These are phyloP conservation scores for Talaromyces sp. DNA, from an alignment of 2,329 filamentous ascomycete genomes.

Conservation along the genomic window DNA sequence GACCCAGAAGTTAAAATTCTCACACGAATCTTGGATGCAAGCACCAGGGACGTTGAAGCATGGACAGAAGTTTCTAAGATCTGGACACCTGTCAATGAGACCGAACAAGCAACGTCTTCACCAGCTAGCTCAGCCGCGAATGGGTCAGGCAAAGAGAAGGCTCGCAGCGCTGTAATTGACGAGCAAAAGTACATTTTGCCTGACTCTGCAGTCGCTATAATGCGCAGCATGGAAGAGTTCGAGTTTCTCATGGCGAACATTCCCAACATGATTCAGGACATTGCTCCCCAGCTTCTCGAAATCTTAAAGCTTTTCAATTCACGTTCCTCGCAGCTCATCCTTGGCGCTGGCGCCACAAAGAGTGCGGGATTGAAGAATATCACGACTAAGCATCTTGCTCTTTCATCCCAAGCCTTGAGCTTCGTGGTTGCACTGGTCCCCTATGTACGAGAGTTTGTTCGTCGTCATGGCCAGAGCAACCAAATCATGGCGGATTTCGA, in stretches of 20 bases:
- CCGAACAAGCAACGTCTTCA: conserved; percentile 24
- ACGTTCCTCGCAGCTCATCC: conserved; percentile 90
- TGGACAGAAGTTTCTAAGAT: conserved; percentile 58
- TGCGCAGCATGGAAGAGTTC: conserved; percentile 80
- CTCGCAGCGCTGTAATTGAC: conserved; percentile 75
- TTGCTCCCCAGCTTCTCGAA: conserved; percentile 76
- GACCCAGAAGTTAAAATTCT: conserved; percentile 55
- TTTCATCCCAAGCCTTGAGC: conserved; percentile 84
- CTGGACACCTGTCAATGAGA: conserved; percentile 47
- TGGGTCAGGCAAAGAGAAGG: conserved; percentile 61
- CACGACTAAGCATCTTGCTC: conserved; percentile 89
- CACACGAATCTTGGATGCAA: conserved; percentile 59
- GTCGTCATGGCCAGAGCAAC: conserved; percentile 66
- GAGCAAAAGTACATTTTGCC: conserved; percentile 84
- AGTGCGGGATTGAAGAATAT: conserved; percentile 94
- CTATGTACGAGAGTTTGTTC: conserved; percentile 87
- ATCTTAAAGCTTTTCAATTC: conserved; percentile 95
- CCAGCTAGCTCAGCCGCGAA: conserved; percentile 44
- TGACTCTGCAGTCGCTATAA: conserved; percentile 76
- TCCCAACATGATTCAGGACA: conserved; percentile 83
- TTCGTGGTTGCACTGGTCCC: conserved; percentile 88
- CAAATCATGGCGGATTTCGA: conserved; percentile 81
- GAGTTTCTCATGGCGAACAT: conserved; percentile 81
- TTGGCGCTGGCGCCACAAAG: conserved; percentile 87
- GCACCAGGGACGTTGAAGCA: conserved; percentile 59